Conservation (phyloP, 257 asterid species). For the Oldenlandia corymbosa region DNA sequence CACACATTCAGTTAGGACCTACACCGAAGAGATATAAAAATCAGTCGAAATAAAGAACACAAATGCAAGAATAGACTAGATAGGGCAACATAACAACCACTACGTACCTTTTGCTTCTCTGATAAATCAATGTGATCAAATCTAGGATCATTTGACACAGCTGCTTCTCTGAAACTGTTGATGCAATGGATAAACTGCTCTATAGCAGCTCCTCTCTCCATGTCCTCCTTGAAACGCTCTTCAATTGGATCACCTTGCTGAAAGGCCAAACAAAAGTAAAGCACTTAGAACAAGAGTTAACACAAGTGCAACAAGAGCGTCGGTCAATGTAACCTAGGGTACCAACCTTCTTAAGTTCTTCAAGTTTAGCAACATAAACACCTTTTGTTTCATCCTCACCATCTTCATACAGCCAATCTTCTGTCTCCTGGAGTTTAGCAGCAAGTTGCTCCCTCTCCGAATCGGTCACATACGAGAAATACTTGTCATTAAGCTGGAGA, state of each 20-base stretch:
- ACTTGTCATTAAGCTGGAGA: constrained; percentile 71
- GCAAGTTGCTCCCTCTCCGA: constrained; percentile 67
- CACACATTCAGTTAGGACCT: constrained; percentile 82
- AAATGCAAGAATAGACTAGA: neutral
- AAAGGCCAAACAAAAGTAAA: constrained; percentile 4
- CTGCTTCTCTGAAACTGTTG: constrained; percentile 80
- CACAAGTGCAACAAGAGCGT: neutral
- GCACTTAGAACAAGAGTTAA: neutral
- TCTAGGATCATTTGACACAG: constrained; percentile 60
- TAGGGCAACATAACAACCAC: neutral
- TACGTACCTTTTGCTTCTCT: constrained; percentile 70
- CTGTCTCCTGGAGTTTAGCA: constrained; percentile 74
- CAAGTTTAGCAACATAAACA: constrained; percentile 71
- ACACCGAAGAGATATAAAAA: neutral
- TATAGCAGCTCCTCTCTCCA: constrained; percentile 64
- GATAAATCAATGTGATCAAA: constrained; percentile 77
- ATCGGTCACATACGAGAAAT: constrained; percentile 60
- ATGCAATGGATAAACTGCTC: constrained; percentile 61
- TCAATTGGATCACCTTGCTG: constrained; percentile 96
- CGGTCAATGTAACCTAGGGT: no score
- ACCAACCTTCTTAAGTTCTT: constrained; percentile 63
- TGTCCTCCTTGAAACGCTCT: constrained; percentile 71
- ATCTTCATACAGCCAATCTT: constrained; percentile 95
- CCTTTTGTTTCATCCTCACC: constrained; percentile 91
- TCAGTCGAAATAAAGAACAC: neutral